Evolutionary conservation across 441 rosid genomes (phyloP).

Genomic region (Gossypium trilobum): DNA sequence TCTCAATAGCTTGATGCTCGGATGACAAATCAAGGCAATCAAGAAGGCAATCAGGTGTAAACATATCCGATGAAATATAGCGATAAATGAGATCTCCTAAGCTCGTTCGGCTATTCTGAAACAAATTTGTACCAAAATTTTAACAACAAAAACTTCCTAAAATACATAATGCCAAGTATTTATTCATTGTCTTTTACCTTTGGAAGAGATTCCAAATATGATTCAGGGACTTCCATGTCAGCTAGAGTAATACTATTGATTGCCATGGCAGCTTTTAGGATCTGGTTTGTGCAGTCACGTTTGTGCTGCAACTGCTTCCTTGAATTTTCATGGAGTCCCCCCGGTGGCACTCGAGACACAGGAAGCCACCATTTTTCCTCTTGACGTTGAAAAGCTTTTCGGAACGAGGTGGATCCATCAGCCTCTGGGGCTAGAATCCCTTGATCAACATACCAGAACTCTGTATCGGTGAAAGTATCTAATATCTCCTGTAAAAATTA

Average conservation of each 20-base stretch:
- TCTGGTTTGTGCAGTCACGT: conserved; percentile 90
- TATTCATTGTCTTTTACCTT: conserved; percentile 40
- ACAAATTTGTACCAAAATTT: conserved; percentile 14
- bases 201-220: conserved; percentile 80
- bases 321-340: conserved; percentile 66
- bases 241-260: conserved; percentile 71
- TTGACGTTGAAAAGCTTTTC: conserved; percentile 71
- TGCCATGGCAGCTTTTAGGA: conserved; percentile 93
- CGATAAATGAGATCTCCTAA: conserved; percentile 82
- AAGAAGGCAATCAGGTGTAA: conserved; percentile 78
- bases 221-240: conserved; percentile 88
- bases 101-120: conserved; percentile 82
- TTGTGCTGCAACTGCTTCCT: conserved; percentile 84
- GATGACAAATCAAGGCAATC: conserved; percentile 88
- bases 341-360: conserved; percentile 72
- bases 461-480: conserved; percentile 65
- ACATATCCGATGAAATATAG: conserved; percentile 71
- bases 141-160: not conserved
- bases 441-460: conserved; percentile 95
- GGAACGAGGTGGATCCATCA: conserved; percentile 71
- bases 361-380: conserved; percentile 99
- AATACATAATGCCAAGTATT: not conserved
- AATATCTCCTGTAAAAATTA: conserved; percentile 58
- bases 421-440: conserved; percentile 72
- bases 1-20: conserved; percentile 89